Evolutionary conservation across 2,329 filamentous ascomycete genomes (phyloP).

Genomic region (Ampelomyces quisqualis): DNA sequence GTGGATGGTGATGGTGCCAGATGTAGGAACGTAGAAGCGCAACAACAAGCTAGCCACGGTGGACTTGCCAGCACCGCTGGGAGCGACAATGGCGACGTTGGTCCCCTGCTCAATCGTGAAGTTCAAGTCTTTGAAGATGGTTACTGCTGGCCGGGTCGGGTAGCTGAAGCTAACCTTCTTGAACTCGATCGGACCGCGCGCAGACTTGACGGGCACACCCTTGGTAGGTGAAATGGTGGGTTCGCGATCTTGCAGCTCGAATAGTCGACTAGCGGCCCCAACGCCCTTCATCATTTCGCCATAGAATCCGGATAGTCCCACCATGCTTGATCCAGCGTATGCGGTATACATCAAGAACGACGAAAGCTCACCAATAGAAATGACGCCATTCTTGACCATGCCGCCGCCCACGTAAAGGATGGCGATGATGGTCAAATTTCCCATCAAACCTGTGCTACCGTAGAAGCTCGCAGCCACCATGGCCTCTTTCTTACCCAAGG

Average conservation of each 20-base stretch:
- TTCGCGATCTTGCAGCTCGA: constrained; percentile 89
- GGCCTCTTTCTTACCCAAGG: constrained; percentile 82
- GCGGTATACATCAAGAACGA: constrained; percentile 99
- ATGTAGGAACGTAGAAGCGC: constrained; percentile 83
- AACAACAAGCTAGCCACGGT: constrained; percentile 90
- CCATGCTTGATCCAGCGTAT: constrained; percentile 80
- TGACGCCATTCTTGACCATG: constrained; percentile 81
- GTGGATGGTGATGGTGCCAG: constrained; percentile 77
- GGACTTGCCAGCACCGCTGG: constrained; percentile 93
- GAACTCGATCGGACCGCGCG: constrained; percentile 86
- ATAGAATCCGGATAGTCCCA: constrained; percentile 93
- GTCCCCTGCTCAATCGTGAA: constrained; percentile 92
- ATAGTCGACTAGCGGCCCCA: constrained; percentile 91
- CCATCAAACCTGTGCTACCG: constrained; percentile 79
- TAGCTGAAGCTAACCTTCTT: constrained; percentile 85
- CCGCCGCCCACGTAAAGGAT: constrained; percentile 87
- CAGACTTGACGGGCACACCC: constrained; percentile 75
- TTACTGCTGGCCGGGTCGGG: constrained; percentile 86
- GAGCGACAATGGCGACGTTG: constrained; percentile 95
- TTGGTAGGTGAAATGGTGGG: constrained; percentile 85
- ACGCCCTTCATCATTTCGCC: constrained; percentile 99
- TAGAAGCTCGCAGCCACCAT: constrained; percentile 91
- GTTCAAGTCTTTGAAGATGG: constrained; percentile 82
- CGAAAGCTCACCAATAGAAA: constrained; percentile 88
- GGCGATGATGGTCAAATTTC: constrained; percentile 93